Conservation (phyloP, 495 filamentous ascomycete species). For the Penicillium samsonianum region DNA sequence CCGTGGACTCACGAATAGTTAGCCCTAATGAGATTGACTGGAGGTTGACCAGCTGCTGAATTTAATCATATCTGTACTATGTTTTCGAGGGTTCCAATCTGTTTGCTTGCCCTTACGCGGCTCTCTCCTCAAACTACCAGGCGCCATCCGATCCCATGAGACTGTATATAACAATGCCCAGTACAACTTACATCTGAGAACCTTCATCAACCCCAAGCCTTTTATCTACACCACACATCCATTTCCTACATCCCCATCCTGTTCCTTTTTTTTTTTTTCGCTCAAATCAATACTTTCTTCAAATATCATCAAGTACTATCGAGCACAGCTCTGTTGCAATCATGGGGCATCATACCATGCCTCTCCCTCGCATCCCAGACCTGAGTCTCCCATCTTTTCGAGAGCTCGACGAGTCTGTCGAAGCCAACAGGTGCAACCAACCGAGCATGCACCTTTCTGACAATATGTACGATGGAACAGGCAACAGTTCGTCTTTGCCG, state of each 20-base stretch:
- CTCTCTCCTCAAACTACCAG: not conserved
- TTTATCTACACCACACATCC: constrained; percentile 3
- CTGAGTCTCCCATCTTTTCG: constrained; percentile 6
- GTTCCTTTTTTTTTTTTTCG: not conserved
- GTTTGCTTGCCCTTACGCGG: not conserved
- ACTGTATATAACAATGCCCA: constrained; percentile 5
- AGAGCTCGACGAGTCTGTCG: constrained; percentile 6
- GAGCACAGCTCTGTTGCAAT: not conserved
- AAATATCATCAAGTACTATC: not conserved
- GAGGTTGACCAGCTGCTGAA: not conserved
- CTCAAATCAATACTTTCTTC: not conserved
- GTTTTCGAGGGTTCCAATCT: not conserved
- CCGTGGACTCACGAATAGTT: not conserved
- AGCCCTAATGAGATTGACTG: not conserved
- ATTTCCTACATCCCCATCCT: not conserved
- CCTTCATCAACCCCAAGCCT: constrained; percentile 8
- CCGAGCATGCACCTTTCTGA: not conserved
- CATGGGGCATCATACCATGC: not conserved
- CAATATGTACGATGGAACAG: not conserved
- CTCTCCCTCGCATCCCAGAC: constrained; percentile 2
- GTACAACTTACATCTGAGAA: constrained; percentile 11
- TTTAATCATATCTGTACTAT: no score
- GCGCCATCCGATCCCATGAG: constrained; percentile 2
- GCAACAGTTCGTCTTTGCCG: not conserved
- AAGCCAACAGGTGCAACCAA: not conserved